Conservation (phyloP, 352 stramenopile species). For the Globisporangium nagaii region DNA sequence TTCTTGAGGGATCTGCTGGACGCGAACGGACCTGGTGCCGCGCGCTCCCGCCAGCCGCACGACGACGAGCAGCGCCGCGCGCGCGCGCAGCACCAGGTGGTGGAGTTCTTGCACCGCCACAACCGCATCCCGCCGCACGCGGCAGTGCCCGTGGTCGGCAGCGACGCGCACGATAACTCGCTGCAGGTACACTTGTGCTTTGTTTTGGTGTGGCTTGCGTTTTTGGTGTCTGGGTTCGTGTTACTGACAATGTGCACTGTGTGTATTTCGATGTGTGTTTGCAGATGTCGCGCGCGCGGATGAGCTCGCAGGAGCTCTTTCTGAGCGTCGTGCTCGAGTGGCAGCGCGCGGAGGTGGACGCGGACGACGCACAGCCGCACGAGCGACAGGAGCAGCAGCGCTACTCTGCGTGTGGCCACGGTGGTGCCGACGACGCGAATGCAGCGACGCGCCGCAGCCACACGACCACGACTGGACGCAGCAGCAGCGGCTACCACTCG, state of each 20-base stretch:
- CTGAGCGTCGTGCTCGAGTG: constrained; percentile 79
- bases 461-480: constrained; percentile 9
- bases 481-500: not conserved
- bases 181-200: constrained; percentile 13
- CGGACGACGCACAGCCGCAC: constrained; percentile 5
- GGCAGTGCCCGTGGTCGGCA: constrained; percentile 1
- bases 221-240: not conserved
- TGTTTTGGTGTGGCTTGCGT: not conserved
- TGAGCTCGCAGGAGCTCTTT: constrained; percentile 78
- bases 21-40: constrained; percentile 2
- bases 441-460: not conserved
- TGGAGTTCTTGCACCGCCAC: constrained; percentile 28
- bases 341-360: constrained; percentile 29
- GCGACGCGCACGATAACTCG: constrained; percentile 7
- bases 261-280: not conserved
- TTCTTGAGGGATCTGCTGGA: constrained; percentile 32
- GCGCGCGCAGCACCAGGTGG: constrained; percentile 11
- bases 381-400: not conserved
- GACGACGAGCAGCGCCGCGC: constrained; percentile 1
- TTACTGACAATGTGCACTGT: not conserved
- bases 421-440: too few relatives aligned
- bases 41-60: not conserved
- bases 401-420: not conserved
- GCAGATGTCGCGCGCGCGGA: constrained; percentile 29
- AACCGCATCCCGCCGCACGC: constrained; percentile 18